These are phyloP conservation scores for Mortierella sp. DNA, from an alignment of 371 early-diverging fungal genomes.

Conservation along the genomic window DNA sequence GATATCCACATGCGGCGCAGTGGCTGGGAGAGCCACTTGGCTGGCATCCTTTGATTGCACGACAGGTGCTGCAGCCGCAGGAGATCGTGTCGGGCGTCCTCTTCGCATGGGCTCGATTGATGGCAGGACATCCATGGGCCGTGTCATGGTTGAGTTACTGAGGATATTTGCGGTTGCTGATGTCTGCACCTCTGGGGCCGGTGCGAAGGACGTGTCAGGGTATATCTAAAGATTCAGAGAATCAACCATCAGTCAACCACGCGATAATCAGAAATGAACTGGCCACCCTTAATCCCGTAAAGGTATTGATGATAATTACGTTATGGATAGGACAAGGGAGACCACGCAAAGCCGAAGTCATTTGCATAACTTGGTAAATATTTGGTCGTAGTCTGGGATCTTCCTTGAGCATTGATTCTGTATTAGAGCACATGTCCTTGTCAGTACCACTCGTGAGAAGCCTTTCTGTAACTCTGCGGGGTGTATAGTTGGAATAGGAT, in stretches of 20 bases:
- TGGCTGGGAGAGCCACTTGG: neutral
- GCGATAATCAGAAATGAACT: too few relatives aligned
- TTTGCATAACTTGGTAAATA: slow-evolving; percentile 79
- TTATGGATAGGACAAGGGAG: slow-evolving; percentile 74
- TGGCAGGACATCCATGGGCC: slow-evolving; percentile 58
- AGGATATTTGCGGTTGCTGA: slow-evolving; percentile 55
- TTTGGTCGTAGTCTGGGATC: slow-evolving; percentile 79
- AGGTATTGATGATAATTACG: too few relatives aligned
- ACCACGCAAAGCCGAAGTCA: slow-evolving; percentile 74
- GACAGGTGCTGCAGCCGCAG: slow-evolving; percentile 11
- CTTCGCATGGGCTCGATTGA: slow-evolving; percentile 79
- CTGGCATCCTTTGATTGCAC: slow-evolving; percentile 3
- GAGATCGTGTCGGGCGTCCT: slow-evolving; percentile 69
- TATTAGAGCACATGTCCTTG: neutral
- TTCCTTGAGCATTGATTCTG: slow-evolving; percentile 74
- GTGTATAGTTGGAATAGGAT: too few relatives aligned
- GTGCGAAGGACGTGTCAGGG: slow-evolving; percentile 38
- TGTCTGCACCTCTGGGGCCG: slow-evolving; percentile 18
- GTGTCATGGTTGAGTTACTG: slow-evolving; percentile 56
- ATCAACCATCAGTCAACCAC: too few relatives aligned
- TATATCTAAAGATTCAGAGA: slow-evolving; percentile 55
- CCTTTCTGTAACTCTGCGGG: too few relatives aligned
- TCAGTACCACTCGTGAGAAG: neutral
- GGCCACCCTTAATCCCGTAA: too few relatives aligned
- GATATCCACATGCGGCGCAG: slow-evolving; percentile 11